These are phyloP conservation scores for Linum tenue DNA, from an alignment of 345 rosid genomes.

Conservation along the genomic window DNA sequence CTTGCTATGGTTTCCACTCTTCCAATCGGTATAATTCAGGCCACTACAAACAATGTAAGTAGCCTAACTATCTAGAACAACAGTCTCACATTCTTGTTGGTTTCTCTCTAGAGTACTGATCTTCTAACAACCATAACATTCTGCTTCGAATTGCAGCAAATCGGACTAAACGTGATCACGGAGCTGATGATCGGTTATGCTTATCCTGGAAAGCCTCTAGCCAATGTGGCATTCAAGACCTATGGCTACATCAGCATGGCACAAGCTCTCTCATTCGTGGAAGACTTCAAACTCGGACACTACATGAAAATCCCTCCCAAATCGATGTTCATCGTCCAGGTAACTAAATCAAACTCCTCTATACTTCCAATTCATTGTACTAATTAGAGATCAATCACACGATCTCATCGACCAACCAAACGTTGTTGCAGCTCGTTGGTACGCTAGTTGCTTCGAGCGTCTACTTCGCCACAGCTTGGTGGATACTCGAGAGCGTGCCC, in stretches of 20 bases:
- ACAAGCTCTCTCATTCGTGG: not conserved
- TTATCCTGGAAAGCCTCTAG: conserved; percentile 3
- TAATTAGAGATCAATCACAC: not conserved
- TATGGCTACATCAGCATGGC: not conserved
- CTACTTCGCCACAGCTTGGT: not conserved
- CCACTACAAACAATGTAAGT: not conserved
- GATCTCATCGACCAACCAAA: not conserved
- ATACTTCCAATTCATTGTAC: not conserved
- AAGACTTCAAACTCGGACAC: not conserved
- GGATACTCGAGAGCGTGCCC: not conserved
- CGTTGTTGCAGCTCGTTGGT: not conserved
- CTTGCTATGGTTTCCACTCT: not conserved
- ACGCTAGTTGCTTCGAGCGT: not conserved
- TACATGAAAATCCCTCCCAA: not conserved
- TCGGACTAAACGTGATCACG: not conserved
- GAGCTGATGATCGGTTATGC: not conserved
- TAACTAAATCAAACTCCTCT: not conserved
- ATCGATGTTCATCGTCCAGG: not conserved
- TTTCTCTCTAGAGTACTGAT: not conserved
- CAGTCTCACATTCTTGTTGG: not conserved
- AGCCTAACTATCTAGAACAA: not conserved
- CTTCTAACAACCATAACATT: not conserved
- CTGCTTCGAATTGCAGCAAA: not conserved
- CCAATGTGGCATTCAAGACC: not conserved
- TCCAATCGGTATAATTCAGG: not conserved